Conservation (phyloP, 225 moss, liverwort and hornwort species). For the Marchantia polymorpha region DNA sequence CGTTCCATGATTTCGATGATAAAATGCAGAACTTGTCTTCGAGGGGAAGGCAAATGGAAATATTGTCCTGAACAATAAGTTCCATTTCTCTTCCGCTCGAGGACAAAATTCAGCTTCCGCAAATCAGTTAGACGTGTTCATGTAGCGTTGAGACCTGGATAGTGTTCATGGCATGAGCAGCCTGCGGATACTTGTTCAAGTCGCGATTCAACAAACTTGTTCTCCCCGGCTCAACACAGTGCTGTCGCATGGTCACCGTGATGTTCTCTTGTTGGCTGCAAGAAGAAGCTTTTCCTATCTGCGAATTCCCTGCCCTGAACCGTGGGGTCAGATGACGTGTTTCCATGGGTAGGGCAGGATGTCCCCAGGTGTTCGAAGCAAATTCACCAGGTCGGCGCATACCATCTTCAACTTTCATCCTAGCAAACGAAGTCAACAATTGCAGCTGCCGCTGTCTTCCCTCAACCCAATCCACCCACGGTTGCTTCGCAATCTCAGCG, state of each 20-base stretch:
- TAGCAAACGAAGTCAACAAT: conserved; percentile 8
- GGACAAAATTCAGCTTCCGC: not conserved
- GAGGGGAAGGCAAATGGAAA: not conserved
- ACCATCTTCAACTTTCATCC: conserved; percentile 17
- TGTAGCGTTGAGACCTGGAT: not conserved
- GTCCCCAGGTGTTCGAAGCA: not conserved
- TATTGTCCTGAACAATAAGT: not conserved
- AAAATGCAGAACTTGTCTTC: not conserved
- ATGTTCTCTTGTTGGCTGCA: not conserved
- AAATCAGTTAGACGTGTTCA: not conserved
- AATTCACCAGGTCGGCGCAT: not conserved
- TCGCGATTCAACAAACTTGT: not conserved
- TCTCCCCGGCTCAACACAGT: not conserved
- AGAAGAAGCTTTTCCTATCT: not conserved
- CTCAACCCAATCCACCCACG: conserved; percentile 10
- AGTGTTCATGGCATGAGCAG: not conserved
- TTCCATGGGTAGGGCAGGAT: not conserved
- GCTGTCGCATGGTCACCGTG: too few relatives aligned
- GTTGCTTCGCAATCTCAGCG: not conserved
- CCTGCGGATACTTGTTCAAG: not conserved
- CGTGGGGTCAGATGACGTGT: too few relatives aligned
- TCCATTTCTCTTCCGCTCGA: conserved; percentile 3
- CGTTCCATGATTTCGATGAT: too few relatives aligned
- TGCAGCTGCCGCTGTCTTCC: conserved; percentile 20
- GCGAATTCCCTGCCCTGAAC: not conserved